Evolutionary conservation across 179 eudicot genomes (phyloP).

Genomic region (Dionaea muscipula): DNA sequence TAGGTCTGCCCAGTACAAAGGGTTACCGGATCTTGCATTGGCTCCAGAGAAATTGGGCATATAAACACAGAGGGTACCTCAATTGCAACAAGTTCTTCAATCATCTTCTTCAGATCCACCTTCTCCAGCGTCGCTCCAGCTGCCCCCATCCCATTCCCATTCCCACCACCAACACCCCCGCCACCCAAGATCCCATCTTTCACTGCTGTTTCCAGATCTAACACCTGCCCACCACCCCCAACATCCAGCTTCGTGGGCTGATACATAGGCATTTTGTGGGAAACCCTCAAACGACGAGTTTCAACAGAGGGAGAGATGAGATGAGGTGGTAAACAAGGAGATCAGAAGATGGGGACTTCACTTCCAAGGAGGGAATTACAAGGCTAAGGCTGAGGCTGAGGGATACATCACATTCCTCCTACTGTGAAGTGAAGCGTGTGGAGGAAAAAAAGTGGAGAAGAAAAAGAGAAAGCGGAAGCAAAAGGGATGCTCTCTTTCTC

Average conservation of each 20-base stretch:
- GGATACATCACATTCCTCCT: not conserved
- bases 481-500: not conserved
- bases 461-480: not conserved
- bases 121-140: constrained; percentile 18
- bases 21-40: constrained; percentile 93
- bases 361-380: too few species aligned
- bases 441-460: constrained; percentile 9
- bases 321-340: too few species aligned
- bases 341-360: too few species aligned
- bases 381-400: too few species aligned
- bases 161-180: constrained; percentile 10
- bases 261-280: constrained; percentile 50
- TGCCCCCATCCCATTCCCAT: constrained; percentile 1
- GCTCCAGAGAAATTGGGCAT: constrained; percentile 82
- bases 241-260: constrained; percentile 30
- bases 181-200: constrained; percentile 76
- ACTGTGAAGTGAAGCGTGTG: constrained; percentile 11
- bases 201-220: constrained; percentile 28
- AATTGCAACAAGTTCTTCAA: constrained; percentile 43
- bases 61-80: constrained; percentile 76
- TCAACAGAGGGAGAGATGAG: too few species aligned
- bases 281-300: too few species aligned
- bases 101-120: constrained; percentile 86
- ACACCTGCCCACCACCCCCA: constrained; percentile 54
- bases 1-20: constrained; percentile 94